Conservation (phyloP, 2,329 filamentous ascomycete genomes). For the Alternaria burnsii region DNA sequence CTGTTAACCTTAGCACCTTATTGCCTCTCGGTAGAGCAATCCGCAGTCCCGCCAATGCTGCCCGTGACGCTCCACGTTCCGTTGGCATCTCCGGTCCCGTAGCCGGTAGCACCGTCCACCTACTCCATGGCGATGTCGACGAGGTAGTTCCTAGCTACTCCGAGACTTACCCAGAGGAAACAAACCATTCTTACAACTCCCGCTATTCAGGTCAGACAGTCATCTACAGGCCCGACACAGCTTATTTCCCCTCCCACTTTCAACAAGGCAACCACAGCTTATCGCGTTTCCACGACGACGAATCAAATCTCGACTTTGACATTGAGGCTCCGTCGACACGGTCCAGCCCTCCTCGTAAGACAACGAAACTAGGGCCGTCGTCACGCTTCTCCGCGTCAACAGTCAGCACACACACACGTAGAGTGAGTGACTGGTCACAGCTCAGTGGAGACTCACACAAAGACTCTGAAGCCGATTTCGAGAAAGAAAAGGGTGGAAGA, state of each 20-base stretch:
- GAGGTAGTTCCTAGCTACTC: conserved; percentile 4
- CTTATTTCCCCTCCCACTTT: conserved; percentile 11
- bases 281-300: conserved; percentile 34
- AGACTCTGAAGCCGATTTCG: neutral
- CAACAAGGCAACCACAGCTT: neutral
- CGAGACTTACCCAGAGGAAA: neutral
- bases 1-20: conserved; percentile 10
- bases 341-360: conserved; percentile 13
- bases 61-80: neutral
- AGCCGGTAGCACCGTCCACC: conserved; percentile 19
- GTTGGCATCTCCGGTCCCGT: conserved; percentile 10
- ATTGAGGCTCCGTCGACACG: conserved; percentile 27
- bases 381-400: conserved; percentile 16
- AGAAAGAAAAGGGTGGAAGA: neutral
- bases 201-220: conserved; percentile 24
- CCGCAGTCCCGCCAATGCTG: neutral
- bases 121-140: conserved; percentile 10
- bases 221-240: conserved; percentile 22
- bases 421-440: conserved; percentile 31
- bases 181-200: conserved; percentile 3
- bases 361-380: conserved; percentile 21
- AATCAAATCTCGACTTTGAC: conserved; percentile 39
- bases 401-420: conserved; percentile 16
- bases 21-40: conserved; percentile 7
- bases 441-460: conserved; percentile 24